Evolutionary conservation across 1,284 basidiomycete species (phyloP).

Genomic region (Afroboletus lepidellus): DNA sequence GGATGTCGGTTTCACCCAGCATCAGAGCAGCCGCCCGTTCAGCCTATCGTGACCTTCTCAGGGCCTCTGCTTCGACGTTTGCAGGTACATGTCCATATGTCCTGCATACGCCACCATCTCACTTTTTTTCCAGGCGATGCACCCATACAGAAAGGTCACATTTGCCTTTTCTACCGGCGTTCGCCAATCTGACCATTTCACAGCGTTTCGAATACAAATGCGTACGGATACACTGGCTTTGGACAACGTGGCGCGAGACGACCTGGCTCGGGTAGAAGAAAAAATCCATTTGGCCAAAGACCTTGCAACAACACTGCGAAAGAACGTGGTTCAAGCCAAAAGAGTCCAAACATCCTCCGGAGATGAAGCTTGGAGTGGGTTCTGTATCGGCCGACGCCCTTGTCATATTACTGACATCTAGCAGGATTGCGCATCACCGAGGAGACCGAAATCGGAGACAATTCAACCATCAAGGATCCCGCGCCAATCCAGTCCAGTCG

Average conservation of each 20-base stretch:
- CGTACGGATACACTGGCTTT: slow-evolving; percentile 46
- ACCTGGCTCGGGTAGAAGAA: slow-evolving; percentile 49
- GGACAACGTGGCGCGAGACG: slow-evolving; percentile 41
- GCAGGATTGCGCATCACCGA: slow-evolving; percentile 63
- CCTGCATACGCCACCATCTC: not conserved
- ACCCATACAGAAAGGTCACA: slow-evolving; percentile 49
- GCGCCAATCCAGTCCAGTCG: slow-evolving; percentile 43
- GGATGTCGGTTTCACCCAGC: slow-evolving; percentile 46
- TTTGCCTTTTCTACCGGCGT: slow-evolving; percentile 7
- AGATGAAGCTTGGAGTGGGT: slow-evolving; percentile 56
- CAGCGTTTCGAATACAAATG: slow-evolving; percentile 72
- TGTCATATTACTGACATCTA: not conserved
- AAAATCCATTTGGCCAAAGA: slow-evolving; percentile 59
- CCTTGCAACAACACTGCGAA: slow-evolving; percentile 62
- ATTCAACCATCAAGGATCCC: slow-evolving; percentile 64
- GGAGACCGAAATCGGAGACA: slow-evolving; percentile 73
- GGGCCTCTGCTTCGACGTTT: slow-evolving; percentile 67
- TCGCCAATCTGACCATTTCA: slow-evolving; percentile 5
- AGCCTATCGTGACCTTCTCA: slow-evolving; percentile 66
- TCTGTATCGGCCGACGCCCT: slow-evolving; percentile 17
- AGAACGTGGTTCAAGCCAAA: slow-evolving; percentile 70
- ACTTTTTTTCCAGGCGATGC: slow-evolving; percentile 47
- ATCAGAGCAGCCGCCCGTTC: slow-evolving; percentile 59
- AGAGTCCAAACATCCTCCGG: slow-evolving; percentile 36
- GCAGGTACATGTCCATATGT: slow-evolving; percentile 41